Evolutionary conservation across 2,329 filamentous ascomycete species (phyloP), one percentile per base, ranked within the genome.

Genomic region (Rhinocladiella similis): DNA sequence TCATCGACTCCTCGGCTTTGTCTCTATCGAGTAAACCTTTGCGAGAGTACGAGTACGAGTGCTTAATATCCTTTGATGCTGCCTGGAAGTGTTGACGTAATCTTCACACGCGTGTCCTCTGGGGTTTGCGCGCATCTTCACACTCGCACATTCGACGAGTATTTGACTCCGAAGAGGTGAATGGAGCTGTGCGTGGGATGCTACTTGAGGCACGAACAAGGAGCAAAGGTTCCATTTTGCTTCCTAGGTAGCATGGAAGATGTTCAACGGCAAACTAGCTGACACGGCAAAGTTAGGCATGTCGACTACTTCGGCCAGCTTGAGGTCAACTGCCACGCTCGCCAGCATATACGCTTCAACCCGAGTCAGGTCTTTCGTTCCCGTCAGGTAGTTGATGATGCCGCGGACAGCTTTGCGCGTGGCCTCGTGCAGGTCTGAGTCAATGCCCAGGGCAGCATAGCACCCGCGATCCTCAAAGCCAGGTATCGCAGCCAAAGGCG

Each of bases 341-440:
- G 74, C 73, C 18, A 83, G 66, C 69, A 83, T 82, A 63, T 83
- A 83, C 1, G 75, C 78, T 60, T 83, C 80, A 5, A 69, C 69
- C 43, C 75, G 70, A 12, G 66, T 72, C 35, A 82, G 62, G 0
- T 74, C 75, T 65, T 78, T 80, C 33, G 76, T 77, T 3, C 67
- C 71, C 10, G 74, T 71, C 3, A 83, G 67, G 76, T 79, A 82
- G 29, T 75, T 72, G 33, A 83, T 74, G 56, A 80, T 65, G n/a
- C 73, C 74, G 10, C 76, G 70, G 16, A 79, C 66, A 0, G 79
- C 80, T 64, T 77, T 78, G 54, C 73, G 73, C 20, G 77, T 74
- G 18, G 80, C 80, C 66, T 80, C 74, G 22, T 73, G 70, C 22
- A 81, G 59, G 64, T 80, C 76, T 5, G 71, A 63, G 53, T 79